A percentile compares a stretch with the other conserved stretches of the same genome.
Evolutionary conservation across 2,329 filamentous ascomycete species (phyloP).

Genomic region (Sarocladiaceae sp.): DNA sequence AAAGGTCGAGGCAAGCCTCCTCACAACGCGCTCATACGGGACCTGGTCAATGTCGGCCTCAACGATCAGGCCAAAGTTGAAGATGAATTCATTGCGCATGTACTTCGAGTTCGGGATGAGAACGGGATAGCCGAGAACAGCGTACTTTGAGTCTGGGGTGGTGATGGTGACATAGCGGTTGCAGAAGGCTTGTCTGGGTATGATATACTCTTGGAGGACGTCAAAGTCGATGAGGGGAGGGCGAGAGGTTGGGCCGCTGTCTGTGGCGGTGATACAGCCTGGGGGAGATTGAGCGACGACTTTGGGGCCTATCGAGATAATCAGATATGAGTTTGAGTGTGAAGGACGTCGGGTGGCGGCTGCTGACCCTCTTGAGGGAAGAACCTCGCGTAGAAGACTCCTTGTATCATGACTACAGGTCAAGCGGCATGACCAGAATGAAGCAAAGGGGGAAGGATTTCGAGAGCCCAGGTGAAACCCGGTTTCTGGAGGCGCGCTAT

Average conservation of each 20-base stretch:
- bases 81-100: constrained; percentile 92
- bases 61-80: constrained; percentile 89
- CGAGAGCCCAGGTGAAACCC: no score
- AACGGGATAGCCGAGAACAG: constrained; percentile 81
- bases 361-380: constrained; percentile 55
- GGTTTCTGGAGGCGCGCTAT: no score
- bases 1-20: constrained; percentile 79
- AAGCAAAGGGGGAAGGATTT: no score
- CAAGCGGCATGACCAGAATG: not conserved
- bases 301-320: constrained; percentile 43
- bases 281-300: constrained; percentile 57
- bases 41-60: constrained; percentile 61
- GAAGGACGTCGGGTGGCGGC: not conserved
- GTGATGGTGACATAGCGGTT: constrained; percentile 81
- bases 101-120: constrained; percentile 80
- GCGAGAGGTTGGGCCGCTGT: constrained; percentile 23
- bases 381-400: constrained; percentile 66
- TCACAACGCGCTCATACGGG: constrained; percentile 77
- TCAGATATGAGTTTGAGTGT: not conserved
- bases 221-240: constrained; percentile 75
- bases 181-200: constrained; percentile 91
- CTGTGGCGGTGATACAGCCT: constrained; percentile 50
- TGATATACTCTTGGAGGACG: constrained; percentile 84
- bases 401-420: constrained; percentile 51
- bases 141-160: constrained; percentile 62